A percentile compares a stretch with the other conserved stretches of the same genome.
Evolutionary conservation across 208 protist species (phyloP).

Genomic region (Acanthamoeba polyphaga): DNA sequence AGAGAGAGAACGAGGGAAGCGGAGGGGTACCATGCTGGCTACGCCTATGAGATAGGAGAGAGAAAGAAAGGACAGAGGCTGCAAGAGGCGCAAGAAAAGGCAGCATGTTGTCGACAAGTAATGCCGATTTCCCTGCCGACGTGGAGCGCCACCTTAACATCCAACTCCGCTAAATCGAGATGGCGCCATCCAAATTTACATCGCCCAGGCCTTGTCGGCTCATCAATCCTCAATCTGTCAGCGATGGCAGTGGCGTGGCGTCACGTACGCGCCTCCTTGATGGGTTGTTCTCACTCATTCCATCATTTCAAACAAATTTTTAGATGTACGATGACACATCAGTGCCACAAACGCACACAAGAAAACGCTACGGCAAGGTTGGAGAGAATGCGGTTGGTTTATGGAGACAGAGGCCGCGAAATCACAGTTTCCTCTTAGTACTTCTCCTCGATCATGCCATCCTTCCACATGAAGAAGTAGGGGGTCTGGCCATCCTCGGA

Average conservation of each 20-base stretch:
- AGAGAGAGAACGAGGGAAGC: neutral
- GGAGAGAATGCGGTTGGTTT: neutral
- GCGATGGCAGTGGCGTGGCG: no score
- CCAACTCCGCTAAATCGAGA: no score
- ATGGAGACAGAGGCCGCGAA: neutral
- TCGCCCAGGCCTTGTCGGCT: no score
- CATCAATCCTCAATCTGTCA: no score
- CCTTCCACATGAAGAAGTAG: slow-evolving; percentile 82
- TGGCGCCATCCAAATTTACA: no score
- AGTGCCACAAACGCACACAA: no score
- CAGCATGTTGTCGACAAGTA: neutral
- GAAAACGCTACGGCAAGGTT: no score
- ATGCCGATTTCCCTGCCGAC: neutral
- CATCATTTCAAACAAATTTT: no score
- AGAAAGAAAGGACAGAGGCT: slow-evolving; percentile 51
- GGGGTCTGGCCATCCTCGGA: slow-evolving; percentile 77
- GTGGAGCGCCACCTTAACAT: neutral
- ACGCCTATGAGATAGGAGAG: slow-evolving; percentile 34
- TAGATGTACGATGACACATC: no score
- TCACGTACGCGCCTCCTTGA: no score
- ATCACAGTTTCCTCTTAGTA: slow-evolving; percentile 70
- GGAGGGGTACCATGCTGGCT: slow-evolving; percentile 31
- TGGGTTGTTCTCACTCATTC: no score
- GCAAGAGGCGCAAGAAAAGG: neutral
- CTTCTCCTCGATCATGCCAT: slow-evolving; percentile 82